Evolutionary conservation across 148 eudicot species (phyloP).

Genomic region (Salicornia ramosissima): DNA sequence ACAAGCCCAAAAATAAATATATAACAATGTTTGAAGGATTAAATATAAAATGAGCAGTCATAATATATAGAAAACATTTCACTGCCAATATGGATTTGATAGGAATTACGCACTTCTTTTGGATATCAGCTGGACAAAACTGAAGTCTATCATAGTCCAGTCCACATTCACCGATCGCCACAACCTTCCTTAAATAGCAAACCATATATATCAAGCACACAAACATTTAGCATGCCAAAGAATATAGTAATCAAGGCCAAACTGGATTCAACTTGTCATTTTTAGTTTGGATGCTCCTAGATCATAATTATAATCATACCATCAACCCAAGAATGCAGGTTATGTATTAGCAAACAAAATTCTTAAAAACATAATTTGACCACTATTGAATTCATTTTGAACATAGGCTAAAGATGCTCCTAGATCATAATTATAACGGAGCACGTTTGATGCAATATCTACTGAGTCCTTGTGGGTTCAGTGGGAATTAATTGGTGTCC

Average conservation of each 20-base stretch:
- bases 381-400: too few relatives aligned
- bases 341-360: too few relatives aligned
- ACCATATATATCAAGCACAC: conserved; percentile 13
- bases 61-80: not conserved
- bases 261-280: not conserved
- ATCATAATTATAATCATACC: too few relatives aligned
- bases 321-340: too few relatives aligned
- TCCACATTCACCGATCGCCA: conserved; percentile 99
- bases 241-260: not conserved
- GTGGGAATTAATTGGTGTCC: too few relatives aligned
- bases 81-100: not conserved
- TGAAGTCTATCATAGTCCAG: conserved; percentile 95
- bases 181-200: conserved; percentile 67
- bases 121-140: conserved; percentile 85
- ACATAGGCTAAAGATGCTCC: too few relatives aligned
- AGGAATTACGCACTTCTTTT: conserved; percentile 60
- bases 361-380: too few relatives aligned
- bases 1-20: conserved; percentile 7
- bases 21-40: not conserved
- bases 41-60: conserved; percentile 1
- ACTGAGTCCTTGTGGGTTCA: too few relatives aligned
- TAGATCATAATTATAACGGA: too few relatives aligned
- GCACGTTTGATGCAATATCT: too few relatives aligned
- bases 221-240: conserved; percentile 3
- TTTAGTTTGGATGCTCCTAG: too few relatives aligned